Evolutionary conservation across 345 rosid species (phyloP), one percentile per base, ranked within the genome.

Genomic region (Eutrema heterophyllum): DNA sequence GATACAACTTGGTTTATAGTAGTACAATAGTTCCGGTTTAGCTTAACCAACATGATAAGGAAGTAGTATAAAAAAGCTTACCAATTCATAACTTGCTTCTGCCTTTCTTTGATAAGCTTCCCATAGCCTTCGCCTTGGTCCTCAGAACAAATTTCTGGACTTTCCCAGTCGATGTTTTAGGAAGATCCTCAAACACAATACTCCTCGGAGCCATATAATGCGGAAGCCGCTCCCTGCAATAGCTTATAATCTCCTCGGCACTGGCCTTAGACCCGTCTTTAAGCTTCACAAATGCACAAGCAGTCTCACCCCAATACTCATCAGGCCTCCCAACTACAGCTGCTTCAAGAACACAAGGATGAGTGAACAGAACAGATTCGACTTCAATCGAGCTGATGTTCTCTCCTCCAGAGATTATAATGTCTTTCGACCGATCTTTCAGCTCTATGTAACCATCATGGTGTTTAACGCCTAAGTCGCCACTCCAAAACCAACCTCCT

Each of bases 311-410:
- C 97, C 95, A 89, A 21, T 76, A 64, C 55, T 86, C 83, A 50
- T 91, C 95, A 9, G 89, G 91, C 70, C 92, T 78, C 21, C 78
- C 92, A 18, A 89, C 97, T 2, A 91, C 91, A 54, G 97, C 90
- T 5, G 89, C 95, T 73, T 89, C 95, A 14, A 86, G 78, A 60
- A 91, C 79, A 71, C 77, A 84, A 3, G 95, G 95, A 66, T 89
- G 97, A 35, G 81, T 65, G 54, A 83, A 88, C 56, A 91, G 68
- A 49, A 84, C 84, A 44, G 89, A 82, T 26, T 91, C 92, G 9
- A 88, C 89, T 81, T 89, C 95, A 12, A 89, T 77, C 1, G 89
- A 83, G 86, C 91, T 84, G 9, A 89, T 84, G 69, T 89, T 88
- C 77, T 91, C 97, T 56, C 94, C 94, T 15, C 97, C 97, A 0